Conservation (phyloP, 768 basidiomycete genomes). For the Cubamyces lactineus region DNA sequence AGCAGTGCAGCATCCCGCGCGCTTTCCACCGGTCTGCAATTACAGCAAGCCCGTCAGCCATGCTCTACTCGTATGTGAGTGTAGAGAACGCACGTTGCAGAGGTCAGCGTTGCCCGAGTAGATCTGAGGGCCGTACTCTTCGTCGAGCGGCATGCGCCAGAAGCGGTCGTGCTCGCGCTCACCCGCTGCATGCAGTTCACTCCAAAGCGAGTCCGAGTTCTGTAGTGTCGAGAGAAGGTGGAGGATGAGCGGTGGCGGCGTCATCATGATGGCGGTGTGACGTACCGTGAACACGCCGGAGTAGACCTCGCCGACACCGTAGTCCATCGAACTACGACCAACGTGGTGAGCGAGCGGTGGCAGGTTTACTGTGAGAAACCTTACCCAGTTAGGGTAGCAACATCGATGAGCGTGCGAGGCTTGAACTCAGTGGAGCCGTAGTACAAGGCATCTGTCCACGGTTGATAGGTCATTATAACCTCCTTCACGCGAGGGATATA, state of each 20-base stretch:
- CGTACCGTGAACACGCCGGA: constrained; percentile 79
- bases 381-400: constrained; percentile 85
- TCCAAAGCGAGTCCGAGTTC: constrained; percentile 79
- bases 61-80: neutral
- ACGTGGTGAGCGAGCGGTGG: neutral
- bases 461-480: neutral
- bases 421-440: constrained; percentile 79
- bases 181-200: constrained; percentile 67
- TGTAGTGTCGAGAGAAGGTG: constrained; percentile 29
- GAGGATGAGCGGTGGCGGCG: neutral
- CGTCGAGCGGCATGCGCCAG: constrained; percentile 91
- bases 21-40: constrained; percentile 66
- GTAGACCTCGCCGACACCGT: constrained; percentile 76
- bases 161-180: constrained; percentile 78
- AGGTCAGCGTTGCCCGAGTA: constrained; percentile 78
- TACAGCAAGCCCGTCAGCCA: neutral
- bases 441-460: constrained; percentile 71
- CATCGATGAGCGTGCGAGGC: constrained; percentile 83
- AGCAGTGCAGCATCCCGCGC: constrained; percentile 77
- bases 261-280: constrained; percentile 5
- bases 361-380: constrained; percentile 12
- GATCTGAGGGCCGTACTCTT: constrained; percentile 80
- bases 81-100: constrained; percentile 58
- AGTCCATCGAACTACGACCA: constrained; percentile 59
- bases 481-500: neutral